Base-by-base conservation (phyloP, 352 stramenopile genomes). In the Aphanomyces cochlioides region DNA sequence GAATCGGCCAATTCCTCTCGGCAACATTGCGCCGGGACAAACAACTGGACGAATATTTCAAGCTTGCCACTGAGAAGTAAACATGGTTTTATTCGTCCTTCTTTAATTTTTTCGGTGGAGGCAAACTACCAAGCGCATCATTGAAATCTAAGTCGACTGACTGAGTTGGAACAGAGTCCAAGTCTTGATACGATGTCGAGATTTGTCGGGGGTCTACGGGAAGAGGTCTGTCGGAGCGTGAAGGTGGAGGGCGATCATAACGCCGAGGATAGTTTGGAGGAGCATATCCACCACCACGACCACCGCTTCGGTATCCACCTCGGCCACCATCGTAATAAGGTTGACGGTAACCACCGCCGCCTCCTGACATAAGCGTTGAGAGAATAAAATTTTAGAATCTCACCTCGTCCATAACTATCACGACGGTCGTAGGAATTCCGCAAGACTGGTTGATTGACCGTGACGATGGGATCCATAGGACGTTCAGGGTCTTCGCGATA, bases 91-190 rank as follows among this genome's bases (percentile, higher is more conserved):
- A 36, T 8, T 60, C 36, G 19, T 63, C 75, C 57, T 93, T 93
- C 15, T 82, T 82, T 79, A 91, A 90, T 79, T 94, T 94, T 77
- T 94, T 94, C 17, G 86, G 86, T 48, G 86, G 86, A 45, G 85
- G 86, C 56, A 94, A 77, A 43, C 78, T 91, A 50, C 90, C 82
- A 21, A 94, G 75, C 37, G 83, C 67, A n/a, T 47, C 85, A 53
- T 93, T 83, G 72, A 94, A 94, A 65, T 81, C 90, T 67, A 94
- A 69, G 68, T 94, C 85, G 56, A 94, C 86, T 73, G 92, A 90
- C 5, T 84, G 87, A 61, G 92, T 83, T 66, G 91, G 79, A 36
- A 94, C 67, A 48, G 91, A 90, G 77, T 94, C 86, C 67, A 94
- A 72, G 61, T 94, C 86, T 47, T 89, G 85, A 68, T 94, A 94